These are phyloP conservation scores for Porphyrellus cyaneotinctus DNA, from an alignment of 768 basidiomycete species.

Conservation along the genomic window DNA sequence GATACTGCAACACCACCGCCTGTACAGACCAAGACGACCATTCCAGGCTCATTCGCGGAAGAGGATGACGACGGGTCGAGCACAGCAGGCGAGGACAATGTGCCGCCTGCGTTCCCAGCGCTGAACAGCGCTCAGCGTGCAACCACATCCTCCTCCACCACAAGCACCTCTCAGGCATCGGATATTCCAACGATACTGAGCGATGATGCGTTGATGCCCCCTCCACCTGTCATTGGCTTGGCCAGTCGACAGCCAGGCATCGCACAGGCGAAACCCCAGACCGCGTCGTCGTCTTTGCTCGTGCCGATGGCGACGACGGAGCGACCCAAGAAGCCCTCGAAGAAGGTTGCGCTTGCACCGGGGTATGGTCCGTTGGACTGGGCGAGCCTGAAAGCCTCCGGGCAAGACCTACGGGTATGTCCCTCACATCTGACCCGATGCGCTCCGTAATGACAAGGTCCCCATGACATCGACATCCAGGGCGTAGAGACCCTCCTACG, in stretches of 20 bases:
- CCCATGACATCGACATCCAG: slow-evolving; percentile 33
- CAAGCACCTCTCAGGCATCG: not conserved
- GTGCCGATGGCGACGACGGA: slow-evolving; percentile 63
- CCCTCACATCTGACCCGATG: not conserved
- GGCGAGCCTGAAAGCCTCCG: slow-evolving; percentile 83
- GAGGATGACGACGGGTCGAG: slow-evolving; percentile 37
- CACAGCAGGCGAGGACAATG: slow-evolving; percentile 47
- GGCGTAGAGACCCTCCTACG: slow-evolving; percentile 66
- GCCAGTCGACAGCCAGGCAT: slow-evolving; percentile 35
- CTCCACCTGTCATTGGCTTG: slow-evolving; percentile 42
- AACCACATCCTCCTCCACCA: slow-evolving; percentile 18
- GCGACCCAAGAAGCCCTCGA: slow-evolving; percentile 53
- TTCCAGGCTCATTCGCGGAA: slow-evolving; percentile 23
- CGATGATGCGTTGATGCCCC: slow-evolving; percentile 51
- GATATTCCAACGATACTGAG: slow-evolving; percentile 34
- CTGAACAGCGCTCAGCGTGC: slow-evolving; percentile 69
- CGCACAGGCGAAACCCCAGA: slow-evolving; percentile 18
- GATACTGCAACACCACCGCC: slow-evolving; percentile 9
- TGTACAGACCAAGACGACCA: not conserved
- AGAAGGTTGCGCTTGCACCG: slow-evolving; percentile 86
- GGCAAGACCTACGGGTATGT: slow-evolving; percentile 71
- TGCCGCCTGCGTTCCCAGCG: slow-evolving; percentile 71
- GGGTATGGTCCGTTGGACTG: slow-evolving; percentile 93
- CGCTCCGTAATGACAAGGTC: not conserved
- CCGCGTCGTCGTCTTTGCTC: slow-evolving; percentile 43